A percentile compares a stretch with the other conserved stretches of the same genome.
Evolutionary conservation across 1,139 yeast genomes (phyloP).

Genomic region (Pichia cactophila): DNA sequence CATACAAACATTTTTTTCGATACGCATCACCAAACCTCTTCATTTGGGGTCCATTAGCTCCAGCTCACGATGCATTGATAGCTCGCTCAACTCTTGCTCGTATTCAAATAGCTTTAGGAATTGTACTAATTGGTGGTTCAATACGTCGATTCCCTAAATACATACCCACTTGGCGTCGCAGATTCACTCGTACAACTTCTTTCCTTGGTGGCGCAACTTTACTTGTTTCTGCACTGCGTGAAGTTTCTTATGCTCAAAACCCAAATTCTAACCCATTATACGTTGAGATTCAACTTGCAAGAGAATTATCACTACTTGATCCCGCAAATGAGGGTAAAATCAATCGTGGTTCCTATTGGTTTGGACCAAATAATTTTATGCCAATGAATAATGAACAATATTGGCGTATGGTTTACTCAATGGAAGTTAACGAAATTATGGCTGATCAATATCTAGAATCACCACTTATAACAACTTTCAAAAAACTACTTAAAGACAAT

Average conservation of each 20-base stretch:
- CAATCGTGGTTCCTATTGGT: slow-evolving; percentile 18
- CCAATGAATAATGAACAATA: slow-evolving; percentile 24
- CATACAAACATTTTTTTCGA: slow-evolving; percentile 19
- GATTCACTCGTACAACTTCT: slow-evolving; percentile 3
- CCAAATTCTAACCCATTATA: slow-evolving; percentile 23
- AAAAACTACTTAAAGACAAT: slow-evolving; percentile 4
- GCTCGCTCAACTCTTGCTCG: slow-evolving; percentile 20
- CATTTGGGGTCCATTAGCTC: slow-evolving; percentile 27
- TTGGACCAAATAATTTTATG: slow-evolving; percentile 26
- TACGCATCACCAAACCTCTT: slow-evolving; percentile 24
- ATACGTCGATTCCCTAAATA: slow-evolving; percentile 11
- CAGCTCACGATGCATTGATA: slow-evolving; percentile 25
- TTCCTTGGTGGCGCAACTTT: slow-evolving; percentile 11
- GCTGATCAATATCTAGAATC: slow-evolving; percentile 15
- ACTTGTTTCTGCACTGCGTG: slow-evolving; percentile 8
- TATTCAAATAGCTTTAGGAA: slow-evolving; percentile 20
- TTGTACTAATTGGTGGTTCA: slow-evolving; percentile 12
- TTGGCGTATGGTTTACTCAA: slow-evolving; percentile 15
- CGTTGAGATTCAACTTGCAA: slow-evolving; percentile 22
- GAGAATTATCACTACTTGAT: slow-evolving; percentile 16
- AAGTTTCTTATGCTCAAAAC: slow-evolving; percentile 8
- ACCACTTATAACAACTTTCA: slow-evolving; percentile 8
- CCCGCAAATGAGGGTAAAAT: slow-evolving; percentile 13
- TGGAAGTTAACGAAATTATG: slow-evolving; percentile 16
- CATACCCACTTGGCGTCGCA: slow-evolving; percentile 2